Conservation (phyloP, 208 protist genomes). For the Acanthamoeba triangularis region DNA sequence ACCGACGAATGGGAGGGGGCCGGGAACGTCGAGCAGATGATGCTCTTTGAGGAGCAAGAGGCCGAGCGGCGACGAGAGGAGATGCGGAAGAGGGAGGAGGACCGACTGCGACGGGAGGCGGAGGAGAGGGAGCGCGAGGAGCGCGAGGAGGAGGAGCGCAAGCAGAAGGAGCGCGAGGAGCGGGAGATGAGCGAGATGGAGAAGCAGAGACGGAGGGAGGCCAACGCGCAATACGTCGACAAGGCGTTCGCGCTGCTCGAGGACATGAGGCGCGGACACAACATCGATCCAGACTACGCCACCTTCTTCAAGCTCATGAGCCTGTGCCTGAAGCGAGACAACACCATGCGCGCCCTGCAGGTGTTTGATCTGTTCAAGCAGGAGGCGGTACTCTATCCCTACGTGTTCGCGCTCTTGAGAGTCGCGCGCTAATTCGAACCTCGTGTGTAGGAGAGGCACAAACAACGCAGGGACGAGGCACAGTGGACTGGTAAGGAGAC, state of each 20-base stretch:
- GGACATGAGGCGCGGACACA: background rate
- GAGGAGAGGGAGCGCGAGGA: conserved; percentile 38
- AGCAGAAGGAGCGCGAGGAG: background rate
- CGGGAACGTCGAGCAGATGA: background rate
- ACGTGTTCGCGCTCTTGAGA: background rate
- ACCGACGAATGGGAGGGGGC: background rate
- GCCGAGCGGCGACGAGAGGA: background rate
- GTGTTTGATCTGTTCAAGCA: conserved; percentile 13
- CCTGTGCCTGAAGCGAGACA: conserved; percentile 27
- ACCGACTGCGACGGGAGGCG: background rate
- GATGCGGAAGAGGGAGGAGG: background rate
- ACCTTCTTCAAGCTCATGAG: conserved; percentile 60
- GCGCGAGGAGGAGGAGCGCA: conserved; percentile 57
- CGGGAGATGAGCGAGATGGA: background rate
- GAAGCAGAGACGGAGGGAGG: background rate
- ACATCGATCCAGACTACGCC: background rate
- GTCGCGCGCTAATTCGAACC: background rate
- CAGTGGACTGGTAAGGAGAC: background rate
- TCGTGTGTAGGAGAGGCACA: background rate
- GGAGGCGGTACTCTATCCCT: background rate
- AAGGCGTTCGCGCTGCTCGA: conserved; percentile 27
- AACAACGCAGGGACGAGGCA: background rate
- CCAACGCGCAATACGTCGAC: conserved; percentile 28
- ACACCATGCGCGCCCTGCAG: background rate
- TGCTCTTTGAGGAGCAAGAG: background rate